phyloP scores from a whole-genome alignment of 352 stramenopile species.

The Phytopythium aichiense region DNA sequence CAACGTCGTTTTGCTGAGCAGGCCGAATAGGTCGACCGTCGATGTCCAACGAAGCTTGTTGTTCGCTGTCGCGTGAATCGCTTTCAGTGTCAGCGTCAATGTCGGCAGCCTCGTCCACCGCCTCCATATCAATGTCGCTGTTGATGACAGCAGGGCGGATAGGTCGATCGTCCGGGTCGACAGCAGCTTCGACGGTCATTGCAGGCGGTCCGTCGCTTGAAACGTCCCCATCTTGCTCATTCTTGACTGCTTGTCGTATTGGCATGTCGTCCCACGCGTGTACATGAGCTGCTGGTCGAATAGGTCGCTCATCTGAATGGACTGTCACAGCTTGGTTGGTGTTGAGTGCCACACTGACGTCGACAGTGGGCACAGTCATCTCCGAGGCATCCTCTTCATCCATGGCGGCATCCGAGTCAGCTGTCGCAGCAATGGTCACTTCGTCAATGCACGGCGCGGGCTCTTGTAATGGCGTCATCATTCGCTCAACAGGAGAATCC shows the following conservation, averaged over 20 bases:
- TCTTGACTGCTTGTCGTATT: not conserved
- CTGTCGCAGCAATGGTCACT: not conserved
- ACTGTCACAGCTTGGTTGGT: not conserved
- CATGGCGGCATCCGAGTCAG: not conserved
- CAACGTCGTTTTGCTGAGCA: not conserved
- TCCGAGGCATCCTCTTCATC: not conserved
- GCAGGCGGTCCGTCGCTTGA: not conserved
- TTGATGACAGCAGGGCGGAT: not conserved
- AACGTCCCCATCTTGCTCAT: not conserved
- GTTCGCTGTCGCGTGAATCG: not conserved
- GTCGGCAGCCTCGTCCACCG: not conserved
- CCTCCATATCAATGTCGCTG: not conserved
- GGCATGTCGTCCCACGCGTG: conserved; percentile 2
- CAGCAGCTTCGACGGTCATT: not conserved
- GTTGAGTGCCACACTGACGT: not conserved
- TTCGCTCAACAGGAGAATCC: not conserved
- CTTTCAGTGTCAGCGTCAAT: not conserved
- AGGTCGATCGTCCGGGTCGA: not conserved
- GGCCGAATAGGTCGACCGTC: conserved; percentile 5
- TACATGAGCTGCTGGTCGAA: conserved; percentile 7
- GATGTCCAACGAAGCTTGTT: not conserved
- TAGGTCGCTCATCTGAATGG: conserved; percentile 10
- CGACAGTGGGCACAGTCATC: not conserved
- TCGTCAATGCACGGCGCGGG: not conserved
- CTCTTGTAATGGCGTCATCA: not conserved